These are phyloP conservation scores for Byssochlamys sp. DNA, from an alignment of 2,329 filamentous ascomycete genomes.

Conservation along the genomic window DNA sequence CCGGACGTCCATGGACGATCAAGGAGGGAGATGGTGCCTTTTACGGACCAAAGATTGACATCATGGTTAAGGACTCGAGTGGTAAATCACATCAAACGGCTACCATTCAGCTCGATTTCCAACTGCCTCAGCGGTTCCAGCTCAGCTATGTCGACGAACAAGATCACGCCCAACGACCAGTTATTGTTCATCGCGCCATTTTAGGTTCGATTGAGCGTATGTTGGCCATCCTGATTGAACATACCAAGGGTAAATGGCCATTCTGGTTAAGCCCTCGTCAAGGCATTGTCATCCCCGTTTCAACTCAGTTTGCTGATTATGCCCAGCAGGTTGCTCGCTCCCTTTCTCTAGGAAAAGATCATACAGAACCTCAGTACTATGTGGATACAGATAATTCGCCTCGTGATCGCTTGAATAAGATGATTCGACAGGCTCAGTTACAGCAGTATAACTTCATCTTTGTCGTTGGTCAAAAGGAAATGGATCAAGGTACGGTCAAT, in stretches of 20 bases:
- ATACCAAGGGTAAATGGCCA: constrained; percentile 69
- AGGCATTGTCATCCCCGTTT: constrained; percentile 61
- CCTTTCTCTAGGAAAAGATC: constrained; percentile 13
- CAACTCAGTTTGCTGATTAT: constrained; percentile 41
- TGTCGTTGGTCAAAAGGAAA: constrained; percentile 59
- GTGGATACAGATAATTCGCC: constrained; percentile 55
- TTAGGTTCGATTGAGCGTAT: constrained; percentile 76
- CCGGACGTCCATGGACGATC: constrained; percentile 59
- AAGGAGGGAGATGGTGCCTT: constrained; percentile 80
- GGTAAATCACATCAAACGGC: constrained; percentile 83
- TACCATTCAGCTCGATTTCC: constrained; percentile 82
- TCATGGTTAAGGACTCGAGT: constrained; percentile 66
- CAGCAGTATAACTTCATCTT: constrained; percentile 67
- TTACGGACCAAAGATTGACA: constrained; percentile 86
- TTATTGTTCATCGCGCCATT: constrained; percentile 76
- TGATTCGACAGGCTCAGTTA: constrained; percentile 60
- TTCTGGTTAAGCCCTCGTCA: constrained; percentile 83
- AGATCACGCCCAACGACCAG: constrained; percentile 47
- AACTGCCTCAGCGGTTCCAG: constrained; percentile 71
- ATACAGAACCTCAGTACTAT: constrained; percentile 33
- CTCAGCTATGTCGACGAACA: constrained; percentile 55
- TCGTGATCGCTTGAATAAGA: constrained; percentile 58
- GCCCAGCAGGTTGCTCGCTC: too few relatives aligned
- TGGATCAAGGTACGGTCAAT: constrained; percentile 49
- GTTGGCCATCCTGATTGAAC: constrained; percentile 75